Conservation (phyloP, 1,284 basidiomycete species). For the Apiotrichum sp. region DNA sequence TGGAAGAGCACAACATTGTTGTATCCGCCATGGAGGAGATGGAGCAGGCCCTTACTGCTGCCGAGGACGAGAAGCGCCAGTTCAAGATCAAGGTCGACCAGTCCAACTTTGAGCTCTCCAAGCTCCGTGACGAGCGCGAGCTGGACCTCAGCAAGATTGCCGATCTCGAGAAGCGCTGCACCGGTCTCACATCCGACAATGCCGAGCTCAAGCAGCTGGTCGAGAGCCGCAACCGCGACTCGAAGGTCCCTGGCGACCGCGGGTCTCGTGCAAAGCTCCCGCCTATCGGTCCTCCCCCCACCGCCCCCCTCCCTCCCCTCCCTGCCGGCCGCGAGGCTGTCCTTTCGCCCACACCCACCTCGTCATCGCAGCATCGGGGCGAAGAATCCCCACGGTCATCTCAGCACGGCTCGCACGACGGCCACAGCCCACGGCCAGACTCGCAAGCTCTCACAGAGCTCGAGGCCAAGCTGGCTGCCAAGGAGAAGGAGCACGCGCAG, state of each 20-base stretch:
- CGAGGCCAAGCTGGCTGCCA: constrained; percentile 10
- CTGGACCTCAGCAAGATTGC: constrained; percentile 30
- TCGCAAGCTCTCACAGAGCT: constrained; percentile 9
- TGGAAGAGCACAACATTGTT: constrained; percentile 25
- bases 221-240: constrained; percentile 21
- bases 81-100: constrained; percentile 44
- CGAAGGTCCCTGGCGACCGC: constrained; percentile 14
- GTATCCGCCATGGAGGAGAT: constrained; percentile 35
- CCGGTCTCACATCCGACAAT: constrained; percentile 9
- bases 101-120: constrained; percentile 38
- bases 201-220: constrained; percentile 20
- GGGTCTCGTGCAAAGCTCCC: constrained; percentile 24
- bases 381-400: constrained; percentile 16
- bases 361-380: constrained; percentile 8
- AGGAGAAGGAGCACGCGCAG: constrained; percentile 18
- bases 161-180: constrained; percentile 24
- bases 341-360: constrained; percentile 16
- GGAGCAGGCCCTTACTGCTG: constrained; percentile 29
- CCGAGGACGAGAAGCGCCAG: constrained; percentile 40
- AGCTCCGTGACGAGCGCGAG: constrained; percentile 36
- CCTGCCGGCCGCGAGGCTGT: constrained; percentile 23
- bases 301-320: constrained; percentile 36
- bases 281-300: constrained; percentile 41
- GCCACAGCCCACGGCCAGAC: constrained; percentile 13
- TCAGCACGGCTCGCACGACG: constrained; percentile 9